Conservation (phyloP, 495 filamentous ascomycete species). For the Parmelia sp. region DNA sequence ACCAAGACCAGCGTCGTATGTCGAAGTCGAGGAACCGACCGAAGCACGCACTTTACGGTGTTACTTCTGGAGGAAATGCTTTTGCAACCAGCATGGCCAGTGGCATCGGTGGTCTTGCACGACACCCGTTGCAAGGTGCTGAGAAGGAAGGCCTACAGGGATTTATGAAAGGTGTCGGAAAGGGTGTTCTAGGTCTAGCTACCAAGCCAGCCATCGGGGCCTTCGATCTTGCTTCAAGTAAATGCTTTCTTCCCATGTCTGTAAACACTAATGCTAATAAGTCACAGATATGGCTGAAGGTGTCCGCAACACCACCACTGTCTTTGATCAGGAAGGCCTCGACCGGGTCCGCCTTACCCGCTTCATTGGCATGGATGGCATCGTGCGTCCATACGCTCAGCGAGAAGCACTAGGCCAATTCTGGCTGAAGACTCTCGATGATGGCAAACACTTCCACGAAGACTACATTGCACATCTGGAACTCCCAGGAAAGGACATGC, state of each 20-base stretch:
- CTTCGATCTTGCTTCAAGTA: conserved; percentile 87
- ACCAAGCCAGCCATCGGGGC: conserved; percentile 97
- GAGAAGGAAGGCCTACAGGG: conserved; percentile 90
- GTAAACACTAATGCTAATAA: conserved; percentile 25
- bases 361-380: conserved; percentile 84
- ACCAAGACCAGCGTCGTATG: conserved; percentile 92
- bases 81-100: conserved; percentile 88
- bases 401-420: conserved; percentile 95
- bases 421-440: conserved; percentile 96
- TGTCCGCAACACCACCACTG: conserved; percentile 95
- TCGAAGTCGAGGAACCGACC: conserved; percentile 87
- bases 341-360: conserved; percentile 88
- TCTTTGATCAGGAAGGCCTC: conserved; percentile 89
- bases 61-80: conserved; percentile 90
- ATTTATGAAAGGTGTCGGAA: conserved; percentile 96
- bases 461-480: conserved; percentile 95
- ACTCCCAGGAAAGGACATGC: conserved; percentile 79
- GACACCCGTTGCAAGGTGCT: conserved; percentile 89
- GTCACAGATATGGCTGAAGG: conserved; percentile 74
- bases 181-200: conserved; percentile 83
- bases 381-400: conserved; percentile 91
- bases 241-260: conserved; percentile 16
- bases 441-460: conserved; percentile 95
- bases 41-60: conserved; percentile 93
- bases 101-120: conserved; percentile 85